A percentile compares a stretch with the other conserved stretches of the same genome.
Conservation (phyloP, 768 basidiomycete species). For the Candolleomyces eurysporus region DNA sequence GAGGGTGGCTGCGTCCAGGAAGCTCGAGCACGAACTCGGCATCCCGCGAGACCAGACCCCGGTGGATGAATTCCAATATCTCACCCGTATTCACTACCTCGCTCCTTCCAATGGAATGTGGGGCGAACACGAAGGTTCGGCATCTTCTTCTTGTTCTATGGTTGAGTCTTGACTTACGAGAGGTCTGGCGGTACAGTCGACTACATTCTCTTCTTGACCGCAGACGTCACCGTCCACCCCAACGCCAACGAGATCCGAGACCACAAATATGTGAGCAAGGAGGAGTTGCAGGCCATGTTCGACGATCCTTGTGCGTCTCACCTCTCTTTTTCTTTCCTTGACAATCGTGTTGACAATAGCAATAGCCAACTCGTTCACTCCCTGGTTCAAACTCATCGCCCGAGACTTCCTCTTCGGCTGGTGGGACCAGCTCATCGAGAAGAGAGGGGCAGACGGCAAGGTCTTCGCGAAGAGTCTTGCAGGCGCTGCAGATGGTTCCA, state of each 20-base stretch:
- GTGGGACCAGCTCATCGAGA: conserved; percentile 89
- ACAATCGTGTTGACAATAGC: no score
- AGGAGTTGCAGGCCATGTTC: conserved; percentile 91
- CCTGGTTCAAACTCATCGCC: conserved; percentile 99
- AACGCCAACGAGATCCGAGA: conserved; percentile 93
- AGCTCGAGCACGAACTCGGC: conserved; percentile 95
- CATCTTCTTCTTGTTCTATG: no score
- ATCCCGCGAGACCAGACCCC: conserved; percentile 79
- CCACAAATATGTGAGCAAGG: conserved; percentile 87
- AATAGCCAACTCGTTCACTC: conserved; percentile 86
- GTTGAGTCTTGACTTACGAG: neutral
- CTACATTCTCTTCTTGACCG: conserved; percentile 94
- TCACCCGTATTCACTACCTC: conserved; percentile 96
- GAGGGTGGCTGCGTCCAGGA: conserved; percentile 86
- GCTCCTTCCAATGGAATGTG: conserved; percentile 90
- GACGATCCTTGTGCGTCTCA: conserved; percentile 59
- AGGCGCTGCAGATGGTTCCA: conserved; percentile 68
- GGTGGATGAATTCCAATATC: conserved; percentile 85
- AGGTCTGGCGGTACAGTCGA: conserved; percentile 62
- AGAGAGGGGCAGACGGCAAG: conserved; percentile 53
- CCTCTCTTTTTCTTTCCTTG: neutral
- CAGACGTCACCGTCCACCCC: conserved; percentile 76
- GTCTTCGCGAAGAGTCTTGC: conserved; percentile 63
- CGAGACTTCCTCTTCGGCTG: conserved; percentile 96
- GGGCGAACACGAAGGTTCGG: conserved; percentile 96